These are phyloP conservation scores for Polygonum maritimum DNA, from an alignment of 148 eudicot genomes.

Conservation along the genomic window DNA sequence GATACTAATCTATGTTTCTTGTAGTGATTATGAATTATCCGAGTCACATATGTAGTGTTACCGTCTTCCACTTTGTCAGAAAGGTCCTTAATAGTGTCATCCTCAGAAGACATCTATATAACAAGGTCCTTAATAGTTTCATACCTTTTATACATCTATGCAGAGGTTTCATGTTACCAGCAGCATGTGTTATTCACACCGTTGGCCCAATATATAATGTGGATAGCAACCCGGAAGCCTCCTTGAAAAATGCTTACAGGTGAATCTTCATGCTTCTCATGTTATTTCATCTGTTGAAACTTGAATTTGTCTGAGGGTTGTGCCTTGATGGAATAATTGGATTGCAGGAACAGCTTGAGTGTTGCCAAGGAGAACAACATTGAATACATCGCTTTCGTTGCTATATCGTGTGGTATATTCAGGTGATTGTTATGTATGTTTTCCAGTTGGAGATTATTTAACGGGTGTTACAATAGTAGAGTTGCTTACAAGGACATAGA, in stretches of 20 bases:
- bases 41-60: too few species aligned
- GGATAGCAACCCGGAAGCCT: slow-evolving; percentile 45
- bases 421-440: slow-evolving; percentile 31
- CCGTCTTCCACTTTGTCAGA: too few species aligned
- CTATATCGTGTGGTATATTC: slow-evolving; percentile 82
- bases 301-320: not conserved
- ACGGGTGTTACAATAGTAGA: not conserved
- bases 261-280: slow-evolving; percentile 9
- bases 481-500: not conserved
- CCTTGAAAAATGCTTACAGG: slow-evolving; percentile 69
- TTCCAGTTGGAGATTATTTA: not conserved
- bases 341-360: slow-evolving; percentile 63
- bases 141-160: slow-evolving; percentile 14
- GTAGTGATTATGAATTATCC: too few species aligned
- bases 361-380: slow-evolving; percentile 73
- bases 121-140: too few species aligned
- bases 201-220: slow-evolving; percentile 82
- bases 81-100: too few species aligned
- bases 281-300: not conserved
- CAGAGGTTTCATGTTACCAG: slow-evolving; percentile 87
- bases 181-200: slow-evolving; percentile 85
- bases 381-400: slow-evolving; percentile 72
- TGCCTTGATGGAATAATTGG: not conserved
- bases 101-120: too few species aligned
- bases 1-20: too few species aligned